A percentile compares a stretch with the other conserved stretches of the same genome.
These are phyloP conservation scores for Tolypocladium tropicale DNA, from an alignment of 2,329 filamentous ascomycete species.

Conservation along the genomic window DNA sequence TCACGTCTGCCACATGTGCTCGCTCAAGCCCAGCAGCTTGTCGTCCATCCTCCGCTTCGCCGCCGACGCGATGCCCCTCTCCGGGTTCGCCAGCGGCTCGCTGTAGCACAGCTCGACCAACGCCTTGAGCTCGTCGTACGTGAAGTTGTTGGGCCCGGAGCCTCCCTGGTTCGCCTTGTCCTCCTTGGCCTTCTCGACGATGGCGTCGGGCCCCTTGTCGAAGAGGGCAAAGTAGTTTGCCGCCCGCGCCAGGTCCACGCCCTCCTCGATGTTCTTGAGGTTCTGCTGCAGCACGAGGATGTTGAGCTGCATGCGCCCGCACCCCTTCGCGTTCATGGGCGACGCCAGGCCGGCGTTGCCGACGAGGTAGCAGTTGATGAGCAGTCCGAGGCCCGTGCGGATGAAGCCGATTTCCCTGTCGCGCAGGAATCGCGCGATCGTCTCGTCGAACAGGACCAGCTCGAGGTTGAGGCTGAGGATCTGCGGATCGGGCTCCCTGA, in stretches of 20 bases:
- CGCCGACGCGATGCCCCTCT: constrained; percentile 55
- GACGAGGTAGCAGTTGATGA: constrained; percentile 74
- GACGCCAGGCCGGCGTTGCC: constrained; percentile 59
- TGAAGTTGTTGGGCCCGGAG: constrained; percentile 36
- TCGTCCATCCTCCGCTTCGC: constrained; percentile 62
- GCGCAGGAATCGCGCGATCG: constrained; percentile 62
- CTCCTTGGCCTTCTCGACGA: constrained; percentile 52
- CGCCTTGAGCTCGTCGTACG: constrained; percentile 56
- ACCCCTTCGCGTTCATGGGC: constrained; percentile 77
- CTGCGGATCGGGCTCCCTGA: constrained; percentile 66
- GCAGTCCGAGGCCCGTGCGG: constrained; percentile 60
- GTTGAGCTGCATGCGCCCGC: constrained; percentile 83
- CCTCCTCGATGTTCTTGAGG: constrained; percentile 79
- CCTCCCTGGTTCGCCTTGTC: constrained; percentile 20
- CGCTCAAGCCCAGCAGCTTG: constrained; percentile 58
- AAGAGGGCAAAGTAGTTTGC: constrained; percentile 63
- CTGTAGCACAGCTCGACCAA: constrained; percentile 59
- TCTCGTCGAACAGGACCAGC: constrained; percentile 81
- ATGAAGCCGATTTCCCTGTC: constrained; percentile 64
- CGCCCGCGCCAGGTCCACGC: constrained; percentile 52
- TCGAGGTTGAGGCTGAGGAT: constrained; percentile 78
- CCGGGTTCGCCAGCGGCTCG: constrained; percentile 53
- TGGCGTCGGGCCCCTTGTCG: constrained; percentile 51
- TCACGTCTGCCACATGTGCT: constrained; percentile 57
- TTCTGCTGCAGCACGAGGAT: constrained; percentile 94